phyloP scores from a whole-genome alignment of 306 rosid species.

The Corylus americana region DNA sequence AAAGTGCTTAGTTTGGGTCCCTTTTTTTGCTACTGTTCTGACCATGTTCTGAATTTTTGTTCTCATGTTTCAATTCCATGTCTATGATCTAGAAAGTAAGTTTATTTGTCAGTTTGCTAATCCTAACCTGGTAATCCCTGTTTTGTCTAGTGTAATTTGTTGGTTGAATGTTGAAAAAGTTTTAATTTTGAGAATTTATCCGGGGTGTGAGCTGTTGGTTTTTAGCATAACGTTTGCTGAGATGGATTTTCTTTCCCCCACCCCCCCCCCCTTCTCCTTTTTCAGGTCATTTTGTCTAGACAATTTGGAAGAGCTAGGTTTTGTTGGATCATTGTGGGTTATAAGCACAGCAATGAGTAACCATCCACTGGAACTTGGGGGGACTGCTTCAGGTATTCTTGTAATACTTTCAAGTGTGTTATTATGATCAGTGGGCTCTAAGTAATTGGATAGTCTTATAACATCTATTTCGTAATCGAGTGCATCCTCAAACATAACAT shows the following conservation, averaged over 20 bases:
- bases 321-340: slow-evolving; percentile 39
- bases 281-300: slow-evolving; percentile 29
- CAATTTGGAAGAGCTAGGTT: slow-evolving; percentile 22
- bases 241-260: neutral
- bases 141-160: slow-evolving; percentile 2
- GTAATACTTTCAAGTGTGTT: slow-evolving; percentile 8
- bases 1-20: neutral
- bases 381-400: slow-evolving; percentile 69
- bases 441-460: neutral
- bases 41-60: neutral
- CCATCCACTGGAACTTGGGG: slow-evolving; percentile 49
- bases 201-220: slow-evolving; percentile 17
- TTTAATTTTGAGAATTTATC: slow-evolving; percentile 12
- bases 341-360: slow-evolving; percentile 42
- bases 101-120: neutral
- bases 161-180: slow-evolving; percentile 7
- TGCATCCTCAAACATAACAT: neutral
- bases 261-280: neutral
- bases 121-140: neutral
- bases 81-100: neutral
- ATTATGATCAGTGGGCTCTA: slow-evolving; percentile 10
- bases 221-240: slow-evolving; percentile 15
- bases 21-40: neutral
- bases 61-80: neutral
- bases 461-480: neutral